Evolutionary conservation across 495 filamentous ascomycete species (phyloP).

Genomic region (Neurospora sp.): DNA sequence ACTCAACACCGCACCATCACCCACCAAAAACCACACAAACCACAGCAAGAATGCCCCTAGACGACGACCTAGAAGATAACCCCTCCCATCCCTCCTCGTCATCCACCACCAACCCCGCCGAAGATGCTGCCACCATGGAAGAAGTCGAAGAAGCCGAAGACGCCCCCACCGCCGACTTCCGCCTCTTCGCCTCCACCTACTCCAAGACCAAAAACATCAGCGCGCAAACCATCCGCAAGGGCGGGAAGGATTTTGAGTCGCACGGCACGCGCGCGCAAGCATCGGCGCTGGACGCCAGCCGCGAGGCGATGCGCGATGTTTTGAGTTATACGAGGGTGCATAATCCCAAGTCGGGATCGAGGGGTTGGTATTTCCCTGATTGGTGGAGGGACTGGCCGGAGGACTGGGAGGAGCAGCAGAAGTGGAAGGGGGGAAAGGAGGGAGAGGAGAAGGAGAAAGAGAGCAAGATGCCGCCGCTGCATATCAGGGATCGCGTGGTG

Average conservation of each 20-base stretch:
- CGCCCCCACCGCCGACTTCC: conserved; percentile 61
- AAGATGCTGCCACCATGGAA: conserved; percentile 7
- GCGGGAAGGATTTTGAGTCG: conserved; percentile 94
- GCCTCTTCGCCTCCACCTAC: conserved; percentile 54
- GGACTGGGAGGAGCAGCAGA: conserved; percentile 24
- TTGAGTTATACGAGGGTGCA: conserved; percentile 64
- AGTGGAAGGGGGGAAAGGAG: background rate
- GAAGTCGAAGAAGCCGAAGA: conserved; percentile 63
- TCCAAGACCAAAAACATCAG: conserved; percentile 29
- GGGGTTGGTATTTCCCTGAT: conserved; percentile 48
- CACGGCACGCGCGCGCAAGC: conserved; percentile 78
- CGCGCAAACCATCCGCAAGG: conserved; percentile 40
- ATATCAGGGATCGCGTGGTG: conserved; percentile 38
- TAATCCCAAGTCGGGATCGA: conserved; percentile 27
- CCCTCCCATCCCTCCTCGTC: conserved; percentile 1
- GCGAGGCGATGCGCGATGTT: conserved; percentile 85
- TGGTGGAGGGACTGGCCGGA: conserved; percentile 28
- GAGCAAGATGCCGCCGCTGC: conserved; percentile 27
- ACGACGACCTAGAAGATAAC: conserved; percentile 34
- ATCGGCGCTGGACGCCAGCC: conserved; percentile 62
- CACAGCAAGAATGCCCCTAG: conserved; percentile 24
- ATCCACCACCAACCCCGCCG: background rate
- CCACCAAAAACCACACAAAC: background rate
- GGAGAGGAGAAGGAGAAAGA: conserved; percentile 16
- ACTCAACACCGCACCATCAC: background rate